phyloP scores from a whole-genome alignment of 176 grass and related monocot species.

The Eremochloa ophiuroides region DNA sequence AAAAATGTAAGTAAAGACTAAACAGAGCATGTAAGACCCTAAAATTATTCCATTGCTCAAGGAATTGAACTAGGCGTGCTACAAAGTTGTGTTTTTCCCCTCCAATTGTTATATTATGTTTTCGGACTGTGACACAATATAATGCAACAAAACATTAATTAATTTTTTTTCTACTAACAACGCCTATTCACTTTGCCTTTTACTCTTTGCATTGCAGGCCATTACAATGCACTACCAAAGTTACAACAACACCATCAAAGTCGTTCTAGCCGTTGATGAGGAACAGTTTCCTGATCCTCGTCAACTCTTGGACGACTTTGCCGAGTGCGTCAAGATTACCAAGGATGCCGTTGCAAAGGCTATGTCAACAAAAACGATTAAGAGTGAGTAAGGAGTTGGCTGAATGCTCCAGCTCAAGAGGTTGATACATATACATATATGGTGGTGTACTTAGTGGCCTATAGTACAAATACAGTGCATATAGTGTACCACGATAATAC shows the following conservation, averaged over 20 bases:
- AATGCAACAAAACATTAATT: background rate
- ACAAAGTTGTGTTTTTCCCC: background rate
- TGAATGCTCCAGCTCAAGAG: background rate
- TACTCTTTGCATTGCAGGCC: conserved; percentile 41
- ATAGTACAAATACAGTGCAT: background rate
- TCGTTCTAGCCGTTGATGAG: conserved; percentile 54
- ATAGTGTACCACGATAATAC: background rate
- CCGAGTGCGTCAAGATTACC: conserved; percentile 41
- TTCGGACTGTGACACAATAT: background rate
- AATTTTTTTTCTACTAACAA: background rate
- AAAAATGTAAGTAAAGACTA: too few species aligned
- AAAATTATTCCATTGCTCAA: too few species aligned
- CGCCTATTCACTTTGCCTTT: background rate
- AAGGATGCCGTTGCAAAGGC: conserved; percentile 24
- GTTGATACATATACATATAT: background rate
- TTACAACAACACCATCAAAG: conserved; percentile 50
- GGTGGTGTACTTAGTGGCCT: background rate
- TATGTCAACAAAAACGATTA: background rate
- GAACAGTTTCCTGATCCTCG: conserved; percentile 34
- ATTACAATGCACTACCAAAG: conserved; percentile 55
- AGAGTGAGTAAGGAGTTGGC: background rate
- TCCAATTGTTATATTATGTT: background rate
- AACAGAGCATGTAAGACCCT: too few species aligned
- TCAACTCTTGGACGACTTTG: conserved; percentile 54
- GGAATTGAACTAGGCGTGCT: background rate